Base-by-base conservation (phyloP, 306 rosid genomes). In the Leucaena leucocephala region DNA sequence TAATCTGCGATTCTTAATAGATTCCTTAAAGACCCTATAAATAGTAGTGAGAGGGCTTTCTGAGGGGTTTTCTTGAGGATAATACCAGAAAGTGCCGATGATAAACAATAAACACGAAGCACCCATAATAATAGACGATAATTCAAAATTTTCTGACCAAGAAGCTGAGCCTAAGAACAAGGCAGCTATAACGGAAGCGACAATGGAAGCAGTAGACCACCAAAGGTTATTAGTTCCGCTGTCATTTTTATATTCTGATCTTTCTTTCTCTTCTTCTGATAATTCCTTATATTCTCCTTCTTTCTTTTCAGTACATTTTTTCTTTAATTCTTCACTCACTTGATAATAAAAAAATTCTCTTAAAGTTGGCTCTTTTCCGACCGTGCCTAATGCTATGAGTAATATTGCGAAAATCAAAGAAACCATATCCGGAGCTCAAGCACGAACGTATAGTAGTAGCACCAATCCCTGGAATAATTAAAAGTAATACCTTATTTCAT, bases 111-210 rank as follows among this genome's bases (percentile, higher is more conserved):
- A 0, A 64, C 5, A 13, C 45, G n/a, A 2, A 16, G 69, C 69
- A 36, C 22, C 69, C 69, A 64, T 64, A 4, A 64, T 0, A 6
- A 7, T 0, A 40, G 34, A 16, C 7, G 34, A 8, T 2, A 40
- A 3, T 8, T 8, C 0, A 3, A 66, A 66, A 2, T 0, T 2
- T 7, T 0, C 7, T 0, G 0, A 0, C 68, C 68, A 65, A 48
- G 5, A 2, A 2, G 3, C 17, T 2, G 1, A 4, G 9, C 1
- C 4, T 5, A 14, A 2, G 27, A 2, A 2, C 10, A 16, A 0
- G 27, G 27, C 27, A 27, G 46, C 12, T 43, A 12, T 12, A 14
- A 2, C 2, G 5, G 14, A 2, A 3, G 27, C 70, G 2, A 3
- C 3, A 16, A 65, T 4, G 2, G 45, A 6, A 65, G 48, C 48